Evolutionary conservation across 805 yeast genomes (phyloP).

Genomic region (Citeromyces nyonsensis): DNA sequence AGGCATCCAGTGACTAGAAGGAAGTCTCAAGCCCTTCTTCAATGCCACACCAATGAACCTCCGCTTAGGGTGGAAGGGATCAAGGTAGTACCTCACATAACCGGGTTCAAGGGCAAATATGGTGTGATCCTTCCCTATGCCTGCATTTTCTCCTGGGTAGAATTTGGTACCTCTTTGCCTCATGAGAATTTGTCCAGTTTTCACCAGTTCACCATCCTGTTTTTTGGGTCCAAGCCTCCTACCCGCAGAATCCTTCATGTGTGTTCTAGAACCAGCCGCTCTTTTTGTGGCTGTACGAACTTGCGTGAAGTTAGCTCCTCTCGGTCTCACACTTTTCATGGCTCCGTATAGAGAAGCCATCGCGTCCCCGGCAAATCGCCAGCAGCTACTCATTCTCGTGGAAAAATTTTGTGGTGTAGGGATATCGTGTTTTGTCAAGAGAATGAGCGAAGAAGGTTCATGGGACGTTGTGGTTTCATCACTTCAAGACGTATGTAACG

Average conservation of each 20-base stretch:
- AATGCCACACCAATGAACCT: conserved; percentile 83
- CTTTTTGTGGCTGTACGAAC: conserved; percentile 87
- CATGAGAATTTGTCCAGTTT: conserved; percentile 75
- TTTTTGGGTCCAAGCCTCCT: conserved; percentile 85
- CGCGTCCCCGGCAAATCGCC: too few species aligned
- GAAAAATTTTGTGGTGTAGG: neutral
- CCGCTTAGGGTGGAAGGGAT: conserved; percentile 93
- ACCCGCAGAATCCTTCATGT: conserved; percentile 90
- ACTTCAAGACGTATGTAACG: conserved; percentile 51
- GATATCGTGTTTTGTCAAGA: too few species aligned
- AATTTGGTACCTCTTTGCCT: conserved; percentile 92
- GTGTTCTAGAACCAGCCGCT: conserved; percentile 91
- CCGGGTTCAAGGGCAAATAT: conserved; percentile 88
- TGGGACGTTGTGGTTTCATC: conserved; percentile 60
- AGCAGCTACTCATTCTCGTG: too few species aligned
- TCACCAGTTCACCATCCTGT: conserved; percentile 63
- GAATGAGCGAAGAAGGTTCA: too few species aligned
- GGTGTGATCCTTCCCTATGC: conserved; percentile 89
- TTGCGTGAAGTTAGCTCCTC: conserved; percentile 10
- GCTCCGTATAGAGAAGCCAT: too few species aligned
- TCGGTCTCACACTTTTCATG: too few species aligned
- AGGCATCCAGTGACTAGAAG: conserved; percentile 87
- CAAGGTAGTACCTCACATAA: conserved; percentile 76
- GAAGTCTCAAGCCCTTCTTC: conserved; percentile 44
- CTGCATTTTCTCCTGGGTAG: conserved; percentile 86